Conservation (phyloP, 1,284 basidiomycete genomes). For the Apiotrichum gracile region DNA sequence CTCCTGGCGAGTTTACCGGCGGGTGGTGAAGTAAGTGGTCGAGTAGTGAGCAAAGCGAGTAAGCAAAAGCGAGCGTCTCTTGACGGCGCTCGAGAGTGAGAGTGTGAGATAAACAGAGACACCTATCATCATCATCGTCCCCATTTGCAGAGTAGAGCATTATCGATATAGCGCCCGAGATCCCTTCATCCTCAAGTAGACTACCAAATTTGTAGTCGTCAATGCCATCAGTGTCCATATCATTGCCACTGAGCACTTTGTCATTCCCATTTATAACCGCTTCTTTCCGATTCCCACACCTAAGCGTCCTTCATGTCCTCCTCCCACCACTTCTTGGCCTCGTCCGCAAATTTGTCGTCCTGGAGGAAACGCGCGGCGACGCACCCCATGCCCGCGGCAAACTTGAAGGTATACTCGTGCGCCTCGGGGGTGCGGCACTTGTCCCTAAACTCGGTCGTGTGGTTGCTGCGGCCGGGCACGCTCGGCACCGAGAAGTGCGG, state of each 20-base stretch:
- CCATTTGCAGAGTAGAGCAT: too few species aligned
- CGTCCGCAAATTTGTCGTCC: constrained; percentile 36
- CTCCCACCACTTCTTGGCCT: constrained; percentile 25
- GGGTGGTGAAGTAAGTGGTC: too few species aligned
- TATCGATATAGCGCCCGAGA: too few species aligned
- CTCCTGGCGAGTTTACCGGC: too few species aligned
- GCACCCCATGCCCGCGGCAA: constrained; percentile 37
- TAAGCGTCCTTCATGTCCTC: constrained; percentile 13
- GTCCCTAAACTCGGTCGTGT: constrained; percentile 25
- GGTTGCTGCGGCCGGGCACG: constrained; percentile 19
- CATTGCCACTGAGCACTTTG: background rate
- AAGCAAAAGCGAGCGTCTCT: too few species aligned
- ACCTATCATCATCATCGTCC: too few species aligned
- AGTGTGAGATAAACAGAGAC: too few species aligned
- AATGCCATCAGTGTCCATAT: background rate
- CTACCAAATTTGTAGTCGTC: too few species aligned
- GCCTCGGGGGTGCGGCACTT: constrained; percentile 17
- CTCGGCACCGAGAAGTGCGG: constrained; percentile 20
- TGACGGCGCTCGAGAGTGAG: too few species aligned
- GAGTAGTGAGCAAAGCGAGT: too few species aligned
- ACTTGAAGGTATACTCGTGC: constrained; percentile 32
- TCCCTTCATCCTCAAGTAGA: too few species aligned
- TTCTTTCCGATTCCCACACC: background rate
- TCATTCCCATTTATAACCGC: background rate
- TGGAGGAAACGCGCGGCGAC: constrained; percentile 37